phyloP scores from a whole-genome alignment of 1,284 basidiomycete genomes.

The Cystobasidium slooffiae region DNA sequence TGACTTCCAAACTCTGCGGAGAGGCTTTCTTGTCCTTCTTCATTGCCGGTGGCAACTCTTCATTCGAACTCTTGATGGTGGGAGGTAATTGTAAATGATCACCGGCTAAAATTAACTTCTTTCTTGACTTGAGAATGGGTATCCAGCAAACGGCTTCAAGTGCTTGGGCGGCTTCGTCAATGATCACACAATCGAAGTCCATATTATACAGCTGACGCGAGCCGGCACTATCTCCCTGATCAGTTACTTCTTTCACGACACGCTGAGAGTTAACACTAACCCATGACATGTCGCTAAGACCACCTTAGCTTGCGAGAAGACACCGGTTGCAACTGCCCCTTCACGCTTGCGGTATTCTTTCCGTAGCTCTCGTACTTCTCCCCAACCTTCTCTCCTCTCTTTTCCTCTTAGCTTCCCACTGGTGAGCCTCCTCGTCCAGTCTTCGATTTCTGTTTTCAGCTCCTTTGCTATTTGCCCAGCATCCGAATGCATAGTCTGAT shows the following conservation, averaged over 20 bases:
- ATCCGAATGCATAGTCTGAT: conserved; percentile 77
- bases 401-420: conserved; percentile 78
- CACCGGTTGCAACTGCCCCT: conserved; percentile 75
- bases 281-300: conserved; percentile 93
- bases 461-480: conserved; percentile 78
- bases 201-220: conserved; percentile 74
- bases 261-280: too few relatives aligned
- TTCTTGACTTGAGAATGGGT: conserved; percentile 79
- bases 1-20: conserved; percentile 68
- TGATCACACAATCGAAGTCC: conserved; percentile 86
- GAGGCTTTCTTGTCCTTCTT: conserved; percentile 44
- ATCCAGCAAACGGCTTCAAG: conserved; percentile 97
- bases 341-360: conserved; percentile 91
- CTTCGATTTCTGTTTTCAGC: conserved; percentile 80
- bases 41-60: neutral
- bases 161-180: conserved; percentile 96
- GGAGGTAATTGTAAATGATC: conserved; percentile 72
- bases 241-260: too few relatives aligned
- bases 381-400: conserved; percentile 87
- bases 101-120: conserved; percentile 74
- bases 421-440: conserved; percentile 67
- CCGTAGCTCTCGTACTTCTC: conserved; percentile 82
- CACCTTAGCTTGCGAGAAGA: conserved; percentile 78
- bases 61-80: conserved; percentile 71
- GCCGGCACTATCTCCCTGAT: conserved; percentile 70